A percentile compares a stretch with the other conserved stretches of the same genome.
Evolutionary conservation across 108 stramenopile genomes (phyloP).

Genomic region (Nitzschia putrida): DNA sequence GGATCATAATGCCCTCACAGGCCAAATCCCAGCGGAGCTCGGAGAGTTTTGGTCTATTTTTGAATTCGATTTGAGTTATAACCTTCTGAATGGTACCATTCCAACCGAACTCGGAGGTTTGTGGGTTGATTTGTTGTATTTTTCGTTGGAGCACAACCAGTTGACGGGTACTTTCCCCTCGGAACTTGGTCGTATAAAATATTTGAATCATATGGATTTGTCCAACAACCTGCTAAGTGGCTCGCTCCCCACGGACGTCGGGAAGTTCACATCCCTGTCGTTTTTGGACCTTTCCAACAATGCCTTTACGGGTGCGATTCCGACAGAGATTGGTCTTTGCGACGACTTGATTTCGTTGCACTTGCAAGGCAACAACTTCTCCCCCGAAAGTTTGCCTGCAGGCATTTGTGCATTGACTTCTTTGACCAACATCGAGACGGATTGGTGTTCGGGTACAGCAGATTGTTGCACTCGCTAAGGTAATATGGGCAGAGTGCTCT

Average conservation of each 20-base stretch:
- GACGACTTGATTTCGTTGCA: constrained; percentile 15
- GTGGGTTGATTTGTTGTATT: constrained; percentile 19
- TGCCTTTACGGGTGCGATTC: background rate
- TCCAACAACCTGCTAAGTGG: constrained; percentile 24
- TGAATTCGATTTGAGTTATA: constrained; percentile 48
- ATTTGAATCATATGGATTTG: constrained; percentile 23
- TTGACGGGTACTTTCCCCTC: constrained; percentile 33
- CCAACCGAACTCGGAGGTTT: constrained; percentile 53
- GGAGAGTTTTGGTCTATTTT: constrained; percentile 20
- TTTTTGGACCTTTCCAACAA: constrained; percentile 19
- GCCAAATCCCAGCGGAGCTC: constrained; percentile 39
- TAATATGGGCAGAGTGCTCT: no score
- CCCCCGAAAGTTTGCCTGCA: no score
- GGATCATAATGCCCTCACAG: constrained; percentile 36
- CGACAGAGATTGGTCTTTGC: background rate
- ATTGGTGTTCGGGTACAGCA: no score
- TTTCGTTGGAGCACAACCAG: constrained; percentile 20
- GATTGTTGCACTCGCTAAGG: no score
- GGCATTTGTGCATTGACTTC: no score
- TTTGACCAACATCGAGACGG: no score
- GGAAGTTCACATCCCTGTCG: constrained; percentile 1
- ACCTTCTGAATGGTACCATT: constrained; percentile 45
- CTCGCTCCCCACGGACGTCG: constrained; percentile 16
- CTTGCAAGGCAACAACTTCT: constrained; percentile 15
- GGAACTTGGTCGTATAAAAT: constrained; percentile 14